phyloP scores from a whole-genome alignment of 2,329 filamentous ascomycete species.

The Fusarium cyanostomum region DNA sequence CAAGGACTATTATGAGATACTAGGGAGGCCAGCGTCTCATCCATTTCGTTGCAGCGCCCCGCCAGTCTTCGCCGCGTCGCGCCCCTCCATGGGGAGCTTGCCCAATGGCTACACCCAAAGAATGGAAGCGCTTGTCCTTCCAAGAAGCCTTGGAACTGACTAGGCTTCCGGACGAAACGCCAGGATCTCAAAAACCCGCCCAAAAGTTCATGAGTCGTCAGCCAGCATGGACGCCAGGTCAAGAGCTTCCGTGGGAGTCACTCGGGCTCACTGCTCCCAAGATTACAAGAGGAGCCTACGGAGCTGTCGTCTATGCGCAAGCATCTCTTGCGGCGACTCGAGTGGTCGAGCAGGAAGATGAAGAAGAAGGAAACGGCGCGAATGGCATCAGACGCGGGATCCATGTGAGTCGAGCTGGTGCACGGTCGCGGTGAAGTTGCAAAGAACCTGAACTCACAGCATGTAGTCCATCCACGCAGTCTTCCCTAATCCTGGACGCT shows the following conservation, averaged over 20 bases:
- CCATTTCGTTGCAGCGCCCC: neutral
- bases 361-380: slow-evolving; percentile 1
- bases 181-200: neutral
- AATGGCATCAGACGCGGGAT: slow-evolving; percentile 45
- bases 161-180: slow-evolving; percentile 32
- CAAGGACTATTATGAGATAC: no score
- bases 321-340: slow-evolving; percentile 50
- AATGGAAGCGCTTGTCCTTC: slow-evolving; percentile 43
- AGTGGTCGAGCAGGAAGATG: slow-evolving; percentile 47
- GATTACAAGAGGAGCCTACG: slow-evolving; percentile 45
- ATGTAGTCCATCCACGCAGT: slow-evolving; percentile 65
- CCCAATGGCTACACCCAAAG: slow-evolving; percentile 20
- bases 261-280: slow-evolving; percentile 22
- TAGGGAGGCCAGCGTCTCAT: neutral
- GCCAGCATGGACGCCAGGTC: slow-evolving; percentile 48
- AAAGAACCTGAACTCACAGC: neutral
- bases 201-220: slow-evolving; percentile 46
- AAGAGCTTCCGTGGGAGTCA: slow-evolving; percentile 44
- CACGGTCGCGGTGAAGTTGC: no score
- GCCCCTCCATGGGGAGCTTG: neutral
- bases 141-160: slow-evolving; percentile 44
- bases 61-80: no score
- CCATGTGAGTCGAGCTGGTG: slow-evolving; percentile 47
- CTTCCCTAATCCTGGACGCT: slow-evolving; percentile 59
- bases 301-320: slow-evolving; percentile 52